A percentile compares a stretch with the other conserved stretches of the same genome.
These are phyloP conservation scores for Coniella vitis DNA, from an alignment of 2,329 filamentous ascomycete genomes.

Conservation along the genomic window DNA sequence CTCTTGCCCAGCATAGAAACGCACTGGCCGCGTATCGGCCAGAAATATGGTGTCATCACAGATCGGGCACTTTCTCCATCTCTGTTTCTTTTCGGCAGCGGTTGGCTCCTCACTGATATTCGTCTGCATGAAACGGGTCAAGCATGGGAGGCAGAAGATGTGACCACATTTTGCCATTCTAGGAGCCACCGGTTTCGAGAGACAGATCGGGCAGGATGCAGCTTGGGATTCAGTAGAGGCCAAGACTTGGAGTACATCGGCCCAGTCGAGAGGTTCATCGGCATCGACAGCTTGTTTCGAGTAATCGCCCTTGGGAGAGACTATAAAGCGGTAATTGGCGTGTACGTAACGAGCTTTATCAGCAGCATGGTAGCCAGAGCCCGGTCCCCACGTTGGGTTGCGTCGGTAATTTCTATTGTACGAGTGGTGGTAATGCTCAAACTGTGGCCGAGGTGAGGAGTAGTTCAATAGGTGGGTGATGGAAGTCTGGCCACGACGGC, in stretches of 20 bases:
- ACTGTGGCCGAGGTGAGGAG: slow-evolving; percentile 66
- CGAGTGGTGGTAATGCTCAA: slow-evolving; percentile 44
- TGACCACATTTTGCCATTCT: slow-evolving; percentile 97
- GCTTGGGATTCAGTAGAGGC: slow-evolving; percentile 85
- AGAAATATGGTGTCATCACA: slow-evolving; percentile 91
- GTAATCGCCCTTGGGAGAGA: slow-evolving; percentile 76
- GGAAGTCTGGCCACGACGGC: slow-evolving; percentile 85
- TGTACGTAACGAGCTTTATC: slow-evolving; percentile 91
- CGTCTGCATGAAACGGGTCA: slow-evolving; percentile 94
- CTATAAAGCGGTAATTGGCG: slow-evolving; percentile 95
- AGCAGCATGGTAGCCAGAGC: slow-evolving; percentile 80
- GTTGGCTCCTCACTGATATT: slow-evolving; percentile 60
- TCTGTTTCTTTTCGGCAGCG: slow-evolving; percentile 37
- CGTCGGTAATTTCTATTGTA: slow-evolving; percentile 55
- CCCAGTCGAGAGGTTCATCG: slow-evolving; percentile 87
- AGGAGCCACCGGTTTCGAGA: slow-evolving; percentile 86
- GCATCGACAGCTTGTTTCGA: slow-evolving; percentile 74
- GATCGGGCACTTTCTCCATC: slow-evolving; percentile 94
- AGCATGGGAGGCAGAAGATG: slow-evolving; percentile 89
- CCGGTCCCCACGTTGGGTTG: slow-evolving; percentile 74
- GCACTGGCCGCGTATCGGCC: slow-evolving; percentile 81
- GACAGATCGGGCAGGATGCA: slow-evolving; percentile 87
- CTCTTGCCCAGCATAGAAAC: slow-evolving; percentile 89
- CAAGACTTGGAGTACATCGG: slow-evolving; percentile 81
- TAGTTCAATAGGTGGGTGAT: slow-evolving; percentile 97